These are phyloP conservation scores for Clarireedia monteithiana DNA, from an alignment of 2,329 filamentous ascomycete genomes.

Conservation along the genomic window DNA sequence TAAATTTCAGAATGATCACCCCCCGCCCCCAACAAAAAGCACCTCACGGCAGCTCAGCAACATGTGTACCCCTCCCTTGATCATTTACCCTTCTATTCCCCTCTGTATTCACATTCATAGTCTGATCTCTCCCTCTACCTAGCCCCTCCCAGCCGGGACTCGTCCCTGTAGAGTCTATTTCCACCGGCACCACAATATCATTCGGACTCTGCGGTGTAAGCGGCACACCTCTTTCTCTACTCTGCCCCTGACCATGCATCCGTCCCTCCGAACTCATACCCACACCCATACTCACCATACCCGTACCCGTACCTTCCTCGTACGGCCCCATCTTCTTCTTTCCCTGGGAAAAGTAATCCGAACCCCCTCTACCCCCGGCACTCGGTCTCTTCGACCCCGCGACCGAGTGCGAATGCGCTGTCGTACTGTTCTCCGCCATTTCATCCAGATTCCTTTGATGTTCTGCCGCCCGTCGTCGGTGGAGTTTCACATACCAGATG, in stretches of 20 bases:
- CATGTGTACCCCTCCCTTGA: no score
- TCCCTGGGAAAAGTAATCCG: slow-evolving; percentile 27
- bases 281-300: slow-evolving; percentile 14
- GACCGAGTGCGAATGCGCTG: slow-evolving; percentile 12
- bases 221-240: slow-evolving; percentile 32
- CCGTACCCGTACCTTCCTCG: slow-evolving; percentile 16
- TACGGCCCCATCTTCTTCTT: slow-evolving; percentile 35
- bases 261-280: no score
- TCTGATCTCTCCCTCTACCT: neutral
- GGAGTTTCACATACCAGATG: slow-evolving; percentile 41
- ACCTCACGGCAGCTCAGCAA: no score
- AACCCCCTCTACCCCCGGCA: slow-evolving; percentile 3
- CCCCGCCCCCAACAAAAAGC: no score
- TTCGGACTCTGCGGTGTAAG: slow-evolving; percentile 38
- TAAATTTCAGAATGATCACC: no score
- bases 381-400: slow-evolving; percentile 6
- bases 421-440: neutral
- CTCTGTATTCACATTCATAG: no score
- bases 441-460: neutral
- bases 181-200: slow-evolving; percentile 45
- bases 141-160: neutral
- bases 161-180: slow-evolving; percentile 38
- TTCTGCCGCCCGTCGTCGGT: slow-evolving; percentile 24
- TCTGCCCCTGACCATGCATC: slow-evolving; percentile 15
- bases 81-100: no score